These are phyloP conservation scores for Pichia terricola DNA, from an alignment of 1,139 yeast species.

Conservation along the genomic window DNA sequence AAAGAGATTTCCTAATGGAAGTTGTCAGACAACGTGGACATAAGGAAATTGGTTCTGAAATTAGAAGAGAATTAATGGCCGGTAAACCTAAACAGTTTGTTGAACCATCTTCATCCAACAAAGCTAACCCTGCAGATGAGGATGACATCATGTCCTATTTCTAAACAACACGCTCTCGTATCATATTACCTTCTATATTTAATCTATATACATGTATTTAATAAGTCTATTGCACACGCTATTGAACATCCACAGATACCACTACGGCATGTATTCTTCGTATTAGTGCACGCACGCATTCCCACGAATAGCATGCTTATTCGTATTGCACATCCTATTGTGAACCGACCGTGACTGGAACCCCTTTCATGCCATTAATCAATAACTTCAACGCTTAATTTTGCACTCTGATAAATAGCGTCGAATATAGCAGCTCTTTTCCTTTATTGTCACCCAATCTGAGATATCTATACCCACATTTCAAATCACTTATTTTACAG, in stretches of 20 bases:
- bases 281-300: too few relatives aligned
- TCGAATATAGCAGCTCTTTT: slow-evolving; percentile 72
- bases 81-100: slow-evolving; percentile 50
- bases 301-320: too few relatives aligned
- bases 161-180: slow-evolving; percentile 5
- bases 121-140: slow-evolving; percentile 11
- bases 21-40: slow-evolving; percentile 88
- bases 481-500: slow-evolving; percentile 45
- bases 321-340: too few relatives aligned
- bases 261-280: too few relatives aligned
- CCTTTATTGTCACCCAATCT: slow-evolving; percentile 71
- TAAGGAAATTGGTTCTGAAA: slow-evolving; percentile 84
- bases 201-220: too few relatives aligned
- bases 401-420: slow-evolving; percentile 49
- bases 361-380: too few relatives aligned
- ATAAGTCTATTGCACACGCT: too few relatives aligned
- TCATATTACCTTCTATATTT: background rate
- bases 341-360: too few relatives aligned
- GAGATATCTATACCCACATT: slow-evolving; percentile 71
- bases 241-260: too few relatives aligned
- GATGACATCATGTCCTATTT: slow-evolving; percentile 25
- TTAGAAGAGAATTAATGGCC: slow-evolving; percentile 84
- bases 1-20: slow-evolving; percentile 85
- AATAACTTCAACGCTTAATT: background rate
- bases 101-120: slow-evolving; percentile 3